A percentile compares a stretch with the other conserved stretches of the same genome.
phyloP scores from a whole-genome alignment of 108 stramenopile genomes.

The Fragilaria crotonensis region DNA sequence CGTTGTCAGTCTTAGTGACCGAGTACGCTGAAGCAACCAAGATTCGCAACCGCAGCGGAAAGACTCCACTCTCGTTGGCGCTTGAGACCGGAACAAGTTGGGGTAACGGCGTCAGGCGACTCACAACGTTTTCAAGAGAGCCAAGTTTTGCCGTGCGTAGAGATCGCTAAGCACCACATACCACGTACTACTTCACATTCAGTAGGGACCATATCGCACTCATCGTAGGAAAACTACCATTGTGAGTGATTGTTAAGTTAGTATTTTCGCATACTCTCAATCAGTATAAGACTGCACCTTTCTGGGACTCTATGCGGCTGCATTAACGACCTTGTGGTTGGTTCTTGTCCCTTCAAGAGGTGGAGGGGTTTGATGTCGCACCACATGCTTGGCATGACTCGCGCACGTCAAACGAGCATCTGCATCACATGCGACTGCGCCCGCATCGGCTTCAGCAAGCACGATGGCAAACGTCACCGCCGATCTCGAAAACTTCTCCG shows the following conservation, averaged over 20 bases:
- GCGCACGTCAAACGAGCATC: no score
- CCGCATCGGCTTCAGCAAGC: neutral
- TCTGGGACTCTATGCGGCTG: no score
- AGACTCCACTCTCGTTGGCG: constrained; percentile 17
- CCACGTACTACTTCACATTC: no score
- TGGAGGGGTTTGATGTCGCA: no score
- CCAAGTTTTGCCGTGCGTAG: neutral
- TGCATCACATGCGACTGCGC: neutral
- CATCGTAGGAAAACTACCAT: no score
- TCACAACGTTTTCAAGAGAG: constrained; percentile 2
- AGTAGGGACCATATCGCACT: no score
- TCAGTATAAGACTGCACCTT: no score
- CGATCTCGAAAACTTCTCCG: neutral
- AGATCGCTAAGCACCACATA: neutral
- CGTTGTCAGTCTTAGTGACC: constrained; percentile 7
- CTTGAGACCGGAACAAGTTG: constrained; percentile 18
- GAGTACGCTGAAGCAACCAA: constrained; percentile 10
- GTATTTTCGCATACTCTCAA: no score
- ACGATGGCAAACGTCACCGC: neutral
- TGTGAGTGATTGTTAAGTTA: no score
- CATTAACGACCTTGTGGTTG: no score
- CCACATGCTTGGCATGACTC: no score
- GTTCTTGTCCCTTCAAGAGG: no score
- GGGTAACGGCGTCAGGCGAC: constrained; percentile 11
- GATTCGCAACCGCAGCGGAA: constrained; percentile 9